phyloP scores from a whole-genome alignment of 139 green algal species.

The Chlamydomonas schloesseri region DNA sequence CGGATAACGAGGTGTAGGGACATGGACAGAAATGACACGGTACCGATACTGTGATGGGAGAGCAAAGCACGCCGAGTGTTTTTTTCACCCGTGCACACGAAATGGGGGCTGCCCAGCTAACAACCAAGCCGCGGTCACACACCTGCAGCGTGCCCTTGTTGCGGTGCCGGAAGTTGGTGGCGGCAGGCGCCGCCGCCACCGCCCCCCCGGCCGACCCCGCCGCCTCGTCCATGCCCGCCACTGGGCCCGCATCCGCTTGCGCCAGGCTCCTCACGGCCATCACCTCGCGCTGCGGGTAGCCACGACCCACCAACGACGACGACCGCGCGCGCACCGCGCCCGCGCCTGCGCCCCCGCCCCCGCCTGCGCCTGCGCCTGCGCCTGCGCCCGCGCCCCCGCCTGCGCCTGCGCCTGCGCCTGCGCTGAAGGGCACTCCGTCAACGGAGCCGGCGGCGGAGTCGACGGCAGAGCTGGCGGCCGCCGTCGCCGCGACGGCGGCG shows the following conservation, averaged over 20 bases:
- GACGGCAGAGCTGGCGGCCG: background rate
- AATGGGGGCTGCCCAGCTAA: background rate
- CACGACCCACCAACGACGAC: no score
- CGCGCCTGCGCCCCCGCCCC: background rate
- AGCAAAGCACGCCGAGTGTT: no score
- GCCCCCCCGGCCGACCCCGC: background rate
- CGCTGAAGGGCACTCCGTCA: background rate
- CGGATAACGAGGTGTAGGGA: no score
- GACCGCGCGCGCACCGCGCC: background rate
- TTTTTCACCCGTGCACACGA: no score
- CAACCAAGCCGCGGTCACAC: background rate
- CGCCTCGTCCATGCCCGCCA: background rate
- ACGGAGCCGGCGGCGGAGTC: background rate
- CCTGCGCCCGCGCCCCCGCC: background rate
- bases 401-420: no score
- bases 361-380: no score
- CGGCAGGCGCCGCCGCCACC: background rate
- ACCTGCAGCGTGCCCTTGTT: slow-evolving; percentile 31
- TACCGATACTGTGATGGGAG: no score
- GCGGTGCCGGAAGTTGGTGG: slow-evolving; percentile 27
- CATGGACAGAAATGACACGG: no score
- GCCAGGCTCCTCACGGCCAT: no score
- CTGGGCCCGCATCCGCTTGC: background rate
- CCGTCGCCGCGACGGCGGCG: background rate
- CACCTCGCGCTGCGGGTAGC: no score